Evolutionary conservation across 2,329 filamentous ascomycete species (phyloP), one percentile per base, ranked within the genome.

Genomic region (Leptographium flavum): DNA sequence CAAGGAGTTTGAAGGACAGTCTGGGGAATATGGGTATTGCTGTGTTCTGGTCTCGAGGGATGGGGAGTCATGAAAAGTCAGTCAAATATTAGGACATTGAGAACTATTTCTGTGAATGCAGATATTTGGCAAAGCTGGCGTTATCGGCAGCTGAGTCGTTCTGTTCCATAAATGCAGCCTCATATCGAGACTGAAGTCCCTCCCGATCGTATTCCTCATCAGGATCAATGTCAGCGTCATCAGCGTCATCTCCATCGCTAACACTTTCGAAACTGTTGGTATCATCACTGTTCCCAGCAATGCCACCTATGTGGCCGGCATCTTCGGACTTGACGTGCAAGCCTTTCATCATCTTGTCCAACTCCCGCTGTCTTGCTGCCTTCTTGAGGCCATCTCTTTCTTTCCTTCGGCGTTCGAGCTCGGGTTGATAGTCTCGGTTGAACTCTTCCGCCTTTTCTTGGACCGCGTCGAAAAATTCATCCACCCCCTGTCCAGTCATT

Each of bases 291-390:
- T 69, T 62, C 30, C 61, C 27, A 46, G 27, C 47, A 47, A 39
- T 50, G 49, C 10, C 53, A 59, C 4, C 50, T 49, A 6, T 21
- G n/a, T 8, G 15, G 10, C n/a, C 33, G 17, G 8, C 33, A 7
- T 36, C 2, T 52, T 52, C 11, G 54, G 56, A 11, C 60, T 63
- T 51, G 74, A 69, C 3, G 68, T 68, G 45, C 85, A 98, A 94
- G 54, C 92, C 90, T 59, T 83, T 82, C 87, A 98, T 94, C 69
- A 98, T 78, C 67, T 86, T 87, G 49, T 84, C 85, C 25, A 98
- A 66, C 60, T 98, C 88, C 56, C 81, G 76, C 56, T 94, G 81
- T 39, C 87, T 73, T 25, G 76, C 66, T 47, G 73, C 73, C 49
- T 76, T 71, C 67, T 88, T 90, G 53, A 79, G 73, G 49, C 82